Base-by-base conservation (phyloP, 2,329 filamentous ascomycete species). In the Bimuria novae-zelandiae region DNA sequence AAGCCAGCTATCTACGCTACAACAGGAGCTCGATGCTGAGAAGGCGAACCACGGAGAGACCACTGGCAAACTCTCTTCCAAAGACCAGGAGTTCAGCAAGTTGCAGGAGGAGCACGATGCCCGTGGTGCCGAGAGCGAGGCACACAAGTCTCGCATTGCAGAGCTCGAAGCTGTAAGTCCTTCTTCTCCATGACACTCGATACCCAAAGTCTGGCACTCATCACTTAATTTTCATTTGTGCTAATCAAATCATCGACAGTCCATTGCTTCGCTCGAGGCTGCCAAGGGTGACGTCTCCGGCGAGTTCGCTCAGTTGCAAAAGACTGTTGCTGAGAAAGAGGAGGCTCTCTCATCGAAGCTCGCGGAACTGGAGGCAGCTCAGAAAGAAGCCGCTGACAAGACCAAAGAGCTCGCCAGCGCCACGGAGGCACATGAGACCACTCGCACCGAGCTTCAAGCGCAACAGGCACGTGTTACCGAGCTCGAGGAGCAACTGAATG, bases 21-120 rank as follows among this genome's bases (percentile, higher is more conserved):
- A 62, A 49, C 56, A 65, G n/a, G 61, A 68, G 30, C 55, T 70
- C 7, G 62, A 68, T n/a, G 54, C 55, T 2, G 57, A 59, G 17
- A 57, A 64, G 54, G 45, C 57, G 32, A 63, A 54, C 42, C 58
- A 57, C 40, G 50, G 54, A 36, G 55, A 62, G 27, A 52, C 57
- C 30, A 50, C 54, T 32, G 55, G 58, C 21, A 63, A 60, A 51
- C 49, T 62, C 43, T 50, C 49, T 23, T 52, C 55, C 33, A 55
- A 60, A 36, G 52, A 52, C 16, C 57, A 62, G 41, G 63, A 50
- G 32, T 57, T 61, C 56, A 60, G 51, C 54, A 64, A 59, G 52
- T 56, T 63, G 16, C 52, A 57, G 19, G 52, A 62, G 19, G 63
- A 63, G 42, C 53, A 60, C 50, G 54, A 58, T 39, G 58, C 56